Evolutionary conservation across 2,329 filamentous ascomycete genomes (phyloP).

Genomic region (Trichoderma breve): DNA sequence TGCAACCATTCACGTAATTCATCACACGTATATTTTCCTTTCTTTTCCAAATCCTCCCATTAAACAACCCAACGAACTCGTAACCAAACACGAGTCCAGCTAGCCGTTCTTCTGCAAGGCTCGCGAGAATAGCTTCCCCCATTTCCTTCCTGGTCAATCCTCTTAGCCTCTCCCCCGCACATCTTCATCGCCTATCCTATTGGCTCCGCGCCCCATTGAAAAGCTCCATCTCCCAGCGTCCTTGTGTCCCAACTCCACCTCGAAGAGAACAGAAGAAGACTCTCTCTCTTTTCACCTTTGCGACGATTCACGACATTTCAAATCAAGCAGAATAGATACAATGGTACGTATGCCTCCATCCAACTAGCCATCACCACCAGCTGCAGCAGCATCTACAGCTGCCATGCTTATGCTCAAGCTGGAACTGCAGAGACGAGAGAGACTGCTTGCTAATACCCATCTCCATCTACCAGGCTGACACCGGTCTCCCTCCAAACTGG

Average conservation of each 20-base stretch:
- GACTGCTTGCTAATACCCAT: background rate
- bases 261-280: background rate
- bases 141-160: background rate
- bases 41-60: background rate
- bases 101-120: background rate
- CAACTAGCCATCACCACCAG: background rate
- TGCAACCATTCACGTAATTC: background rate
- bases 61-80: background rate
- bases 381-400: background rate
- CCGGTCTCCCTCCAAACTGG: conserved; percentile 82
- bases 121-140: background rate
- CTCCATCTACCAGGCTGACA: conserved; percentile 54
- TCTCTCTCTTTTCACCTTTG: background rate
- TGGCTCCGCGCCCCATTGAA: conserved; percentile 2
- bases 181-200: background rate
- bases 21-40: background rate
- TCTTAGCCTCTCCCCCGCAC: conserved; percentile 5
- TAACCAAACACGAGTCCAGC: background rate
- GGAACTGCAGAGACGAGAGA: background rate
- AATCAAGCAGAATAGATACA: background rate
- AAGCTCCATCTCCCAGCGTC: background rate
- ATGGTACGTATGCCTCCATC: background rate
- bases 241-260: conserved; percentile 8
- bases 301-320: background rate
- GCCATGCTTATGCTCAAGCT: background rate